A percentile compares a stretch with the other conserved stretches of the same genome.
Conservation (phyloP, 768 basidiomycete genomes). For the Termitomyces titanicus region DNA sequence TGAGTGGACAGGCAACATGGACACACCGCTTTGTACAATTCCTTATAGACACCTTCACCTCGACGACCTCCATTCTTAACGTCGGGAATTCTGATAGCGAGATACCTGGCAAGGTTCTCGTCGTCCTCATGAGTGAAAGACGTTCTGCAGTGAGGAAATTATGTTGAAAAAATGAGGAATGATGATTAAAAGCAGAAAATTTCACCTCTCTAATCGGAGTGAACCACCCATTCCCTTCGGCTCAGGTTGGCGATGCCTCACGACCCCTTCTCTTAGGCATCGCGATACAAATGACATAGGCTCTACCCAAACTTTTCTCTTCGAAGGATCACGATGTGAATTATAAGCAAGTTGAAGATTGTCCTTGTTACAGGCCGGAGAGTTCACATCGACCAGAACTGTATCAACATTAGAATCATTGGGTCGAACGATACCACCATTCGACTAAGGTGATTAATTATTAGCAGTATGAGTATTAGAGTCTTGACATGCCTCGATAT, state of each 20-base stretch:
- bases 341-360: slow-evolving; percentile 17
- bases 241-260: slow-evolving; percentile 4
- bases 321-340: slow-evolving; percentile 3
- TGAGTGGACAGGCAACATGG: not conserved
- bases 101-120: slow-evolving; percentile 28
- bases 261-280: slow-evolving; percentile 10
- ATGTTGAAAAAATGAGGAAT: not conserved
- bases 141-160: slow-evolving; percentile 17
- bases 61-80: slow-evolving; percentile 34
- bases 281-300: slow-evolving; percentile 13
- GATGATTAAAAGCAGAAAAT: not conserved
- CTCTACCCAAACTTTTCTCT: slow-evolving; percentile 18
- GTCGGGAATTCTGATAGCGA: slow-evolving; percentile 34
- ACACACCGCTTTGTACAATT: slow-evolving; percentile 28
- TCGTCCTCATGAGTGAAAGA: slow-evolving; percentile 38
- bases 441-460: slow-evolving; percentile 3
- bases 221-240: slow-evolving; percentile 18
- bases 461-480: not conserved
- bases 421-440: slow-evolving; percentile 18
- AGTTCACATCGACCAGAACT: slow-evolving; percentile 19
- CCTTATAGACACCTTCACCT: slow-evolving; percentile 31
- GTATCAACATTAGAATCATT: slow-evolving; percentile 16
- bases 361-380: slow-evolving; percentile 4
- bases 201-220: not conserved
- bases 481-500: slow-evolving; percentile 30